Evolutionary conservation across 306 rosid genomes (phyloP).

Genomic region (Boehmeria nivea): DNA sequence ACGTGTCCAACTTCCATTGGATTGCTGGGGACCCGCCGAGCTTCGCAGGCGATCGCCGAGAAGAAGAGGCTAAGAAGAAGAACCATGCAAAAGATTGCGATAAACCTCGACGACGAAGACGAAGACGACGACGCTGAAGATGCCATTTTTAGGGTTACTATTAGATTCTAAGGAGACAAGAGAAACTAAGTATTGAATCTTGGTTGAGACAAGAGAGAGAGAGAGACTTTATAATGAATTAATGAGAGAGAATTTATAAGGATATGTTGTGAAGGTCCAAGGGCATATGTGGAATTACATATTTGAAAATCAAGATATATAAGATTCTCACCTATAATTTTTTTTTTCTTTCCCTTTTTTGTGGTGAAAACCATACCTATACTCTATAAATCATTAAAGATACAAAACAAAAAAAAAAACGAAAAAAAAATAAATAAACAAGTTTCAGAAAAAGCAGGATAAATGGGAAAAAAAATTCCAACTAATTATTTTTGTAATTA

Average conservation of each 20-base stretch:
- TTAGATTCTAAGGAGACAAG: too few relatives aligned
- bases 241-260: slow-evolving; percentile 41
- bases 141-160: slow-evolving; percentile 33
- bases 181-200: neutral
- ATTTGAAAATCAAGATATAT: neutral
- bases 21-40: slow-evolving; percentile 21
- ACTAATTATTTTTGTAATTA: neutral
- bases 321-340: neutral
- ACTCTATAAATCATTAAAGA: neutral
- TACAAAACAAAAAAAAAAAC: too few relatives aligned
- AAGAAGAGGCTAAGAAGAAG: slow-evolving; percentile 14
- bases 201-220: neutral
- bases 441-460: neutral
- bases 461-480: neutral
- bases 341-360: neutral
- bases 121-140: neutral
- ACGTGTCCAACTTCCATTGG: slow-evolving; percentile 19
- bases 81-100: slow-evolving; percentile 29
- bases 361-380: too few relatives aligned
- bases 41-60: slow-evolving; percentile 10
- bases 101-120: slow-evolving; percentile 28
- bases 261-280: neutral
- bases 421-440: too few relatives aligned
- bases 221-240: neutral
- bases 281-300: slow-evolving; percentile 32